Conservation (phyloP, 345 rosid species). For the Citrus sp. region DNA sequence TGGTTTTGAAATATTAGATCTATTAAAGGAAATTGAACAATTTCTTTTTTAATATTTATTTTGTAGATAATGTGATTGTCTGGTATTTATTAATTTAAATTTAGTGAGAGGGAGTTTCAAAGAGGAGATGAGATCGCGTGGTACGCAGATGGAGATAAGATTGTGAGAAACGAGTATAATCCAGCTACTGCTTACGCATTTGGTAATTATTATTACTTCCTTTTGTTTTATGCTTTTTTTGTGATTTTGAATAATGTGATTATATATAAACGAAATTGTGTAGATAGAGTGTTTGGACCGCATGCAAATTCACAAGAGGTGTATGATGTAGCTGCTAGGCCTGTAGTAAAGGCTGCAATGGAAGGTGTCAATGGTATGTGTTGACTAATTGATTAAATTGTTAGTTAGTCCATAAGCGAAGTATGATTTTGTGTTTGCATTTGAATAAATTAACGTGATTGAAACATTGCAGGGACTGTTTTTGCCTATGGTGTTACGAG, state of each 20-base stretch:
- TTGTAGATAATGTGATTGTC: slow-evolving; percentile 1
- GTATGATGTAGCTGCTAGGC: slow-evolving; percentile 92
- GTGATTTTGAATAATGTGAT: neutral
- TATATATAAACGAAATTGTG: neutral
- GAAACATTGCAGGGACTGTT: slow-evolving; percentile 73
- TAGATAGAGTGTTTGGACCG: slow-evolving; percentile 91
- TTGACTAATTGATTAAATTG: neutral
- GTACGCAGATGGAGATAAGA: slow-evolving; percentile 93
- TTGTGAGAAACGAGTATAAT: slow-evolving; percentile 85
- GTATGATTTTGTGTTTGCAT: neutral
- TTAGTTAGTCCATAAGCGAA: neutral
- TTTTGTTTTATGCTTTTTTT: neutral
- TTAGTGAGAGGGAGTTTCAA: slow-evolving; percentile 89
- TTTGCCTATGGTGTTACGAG: slow-evolving; percentile 99
- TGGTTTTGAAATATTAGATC: slow-evolving; percentile 47
- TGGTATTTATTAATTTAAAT: slow-evolving; percentile 3
- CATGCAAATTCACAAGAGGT: slow-evolving; percentile 75
- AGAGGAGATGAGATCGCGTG: slow-evolving; percentile 97
- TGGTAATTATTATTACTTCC: slow-evolving; percentile 41
- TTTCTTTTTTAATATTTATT: slow-evolving; percentile 12
- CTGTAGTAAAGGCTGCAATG: slow-evolving; percentile 97
- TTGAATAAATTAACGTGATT: neutral
- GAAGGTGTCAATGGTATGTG: slow-evolving; percentile 94
- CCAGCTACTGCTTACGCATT: slow-evolving; percentile 88
- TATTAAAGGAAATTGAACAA: slow-evolving; percentile 11